A percentile compares a stretch with the other conserved stretches of the same genome.
Conservation (phyloP, 2,329 filamentous ascomycete genomes). For the Xylariaceae sp. region DNA sequence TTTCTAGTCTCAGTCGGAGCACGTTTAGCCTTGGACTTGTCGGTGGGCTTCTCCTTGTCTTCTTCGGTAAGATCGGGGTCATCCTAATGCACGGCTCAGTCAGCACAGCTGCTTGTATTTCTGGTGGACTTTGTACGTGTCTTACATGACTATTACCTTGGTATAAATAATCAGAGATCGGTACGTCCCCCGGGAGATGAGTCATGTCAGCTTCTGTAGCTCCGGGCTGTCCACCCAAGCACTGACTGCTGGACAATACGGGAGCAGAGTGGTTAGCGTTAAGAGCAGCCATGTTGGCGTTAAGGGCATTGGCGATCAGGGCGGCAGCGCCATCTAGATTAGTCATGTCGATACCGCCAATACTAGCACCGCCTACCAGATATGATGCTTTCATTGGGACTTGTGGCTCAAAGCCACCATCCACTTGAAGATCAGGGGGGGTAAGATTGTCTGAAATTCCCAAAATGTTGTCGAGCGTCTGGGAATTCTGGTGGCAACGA, state of each 20-base stretch:
- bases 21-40: neutral
- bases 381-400: constrained; percentile 3
- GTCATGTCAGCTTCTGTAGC: neutral
- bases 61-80: neutral
- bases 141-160: neutral
- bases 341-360: constrained; percentile 25
- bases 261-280: neutral
- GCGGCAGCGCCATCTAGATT: constrained; percentile 19
- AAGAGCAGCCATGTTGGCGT: neutral
- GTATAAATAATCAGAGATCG: neutral
- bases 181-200: neutral
- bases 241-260: neutral
- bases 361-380: constrained; percentile 1
- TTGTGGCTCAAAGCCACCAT: neutral
- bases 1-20: neutral
- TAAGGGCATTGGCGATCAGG: constrained; percentile 14
- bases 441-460: constrained; percentile 13
- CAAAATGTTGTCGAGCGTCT: neutral
- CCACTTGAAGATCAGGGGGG: neutral
- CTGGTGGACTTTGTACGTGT: neutral
- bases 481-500: constrained; percentile 13
- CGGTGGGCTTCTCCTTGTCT: neutral
- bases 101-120: neutral
- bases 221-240: neutral
- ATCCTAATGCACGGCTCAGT: neutral